Evolutionary conservation across 1,284 basidiomycete genomes (phyloP), one percentile per base, ranked within the genome.

Genomic region (Cutaneotrichosporon sp.): DNA sequence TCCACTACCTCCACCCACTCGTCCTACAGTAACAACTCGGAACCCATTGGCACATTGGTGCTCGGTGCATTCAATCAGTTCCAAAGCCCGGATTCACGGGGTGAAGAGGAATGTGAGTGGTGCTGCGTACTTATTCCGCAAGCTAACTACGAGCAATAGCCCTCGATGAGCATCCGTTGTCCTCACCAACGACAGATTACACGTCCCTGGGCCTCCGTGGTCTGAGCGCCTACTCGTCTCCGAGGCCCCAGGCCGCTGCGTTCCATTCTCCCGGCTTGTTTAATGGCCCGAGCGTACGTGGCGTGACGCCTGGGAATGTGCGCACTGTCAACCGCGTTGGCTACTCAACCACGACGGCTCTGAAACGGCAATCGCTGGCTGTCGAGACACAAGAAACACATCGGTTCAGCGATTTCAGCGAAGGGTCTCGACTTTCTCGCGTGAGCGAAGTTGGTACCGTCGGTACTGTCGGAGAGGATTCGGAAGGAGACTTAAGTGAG

Each of bases 361-460:
- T 20, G n/a, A 43, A 51, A 27, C 49, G 49, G 22, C 49, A 51
- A 16, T 51, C 49, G 4, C n/a, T 51, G 10, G 26, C 34, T 2
- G 49, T 46, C 3, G 49, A 51, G 25, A 45, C 49, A 14, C 42
- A 42, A 39, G 26, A 41, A n/a, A n/a, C n/a, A n/a, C n/a, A n/a
- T n/a, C n/a, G n/a, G n/a, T n/a, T n/a, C n/a, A n/a, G n/a, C n/a
- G n/a, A n/a, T n/a, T 25, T 34, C 41, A 50, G 49, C 31, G 33
- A 44, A 16, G n/a, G 27, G 25, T 50, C 41, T 14, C 42, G 42
- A 22, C 22, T 41, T 12, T 41, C 38, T 12, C 20, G 12, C 12
- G 29, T 44, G 29, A 44, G 42, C 20, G 42, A 44, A 8, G 19
- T 22, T n/a, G 42, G 42, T 9, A 44, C 42, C 7, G 42, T 44